Evolutionary conservation across 2,329 filamentous ascomycete genomes (phyloP).

Genomic region (Monosporascus sp.): DNA sequence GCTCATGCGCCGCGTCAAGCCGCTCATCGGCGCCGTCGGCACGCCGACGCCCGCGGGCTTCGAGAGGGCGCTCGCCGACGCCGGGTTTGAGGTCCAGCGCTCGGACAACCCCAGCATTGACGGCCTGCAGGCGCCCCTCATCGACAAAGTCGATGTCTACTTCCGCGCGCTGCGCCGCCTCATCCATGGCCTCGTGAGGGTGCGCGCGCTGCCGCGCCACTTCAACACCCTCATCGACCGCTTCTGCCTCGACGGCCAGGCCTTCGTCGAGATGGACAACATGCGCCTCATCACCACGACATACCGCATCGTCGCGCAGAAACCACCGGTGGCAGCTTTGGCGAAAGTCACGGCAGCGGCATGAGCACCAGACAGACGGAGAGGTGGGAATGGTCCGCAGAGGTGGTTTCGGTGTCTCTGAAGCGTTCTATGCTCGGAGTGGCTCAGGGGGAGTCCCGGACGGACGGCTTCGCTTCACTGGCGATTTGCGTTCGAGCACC

Average conservation of each 20-base stretch:
- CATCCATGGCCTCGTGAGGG: slow-evolving; percentile 42
- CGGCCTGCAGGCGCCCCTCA: slow-evolving; percentile 45
- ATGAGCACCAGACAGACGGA: background rate
- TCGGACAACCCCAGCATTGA: slow-evolving; percentile 49
- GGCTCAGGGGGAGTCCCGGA: too few species aligned
- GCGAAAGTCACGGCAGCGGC: background rate
- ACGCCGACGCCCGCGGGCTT: slow-evolving; percentile 45
- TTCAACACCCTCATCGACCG: slow-evolving; percentile 50
- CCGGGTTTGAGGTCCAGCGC: slow-evolving; percentile 41
- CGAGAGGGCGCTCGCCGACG: slow-evolving; percentile 38
- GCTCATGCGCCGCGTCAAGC: slow-evolving; percentile 51
- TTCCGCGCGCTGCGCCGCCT: slow-evolving; percentile 45
- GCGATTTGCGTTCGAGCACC: too few species aligned
- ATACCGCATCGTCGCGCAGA: slow-evolving; percentile 47
- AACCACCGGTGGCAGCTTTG: slow-evolving; percentile 23
- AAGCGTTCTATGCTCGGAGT: too few species aligned
- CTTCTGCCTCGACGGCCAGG: slow-evolving; percentile 47
- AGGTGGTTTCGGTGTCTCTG: too few species aligned
- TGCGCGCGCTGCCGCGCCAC: slow-evolving; percentile 42
- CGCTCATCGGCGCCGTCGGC: slow-evolving; percentile 49
- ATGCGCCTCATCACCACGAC: slow-evolving; percentile 48
- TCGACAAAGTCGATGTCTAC: slow-evolving; percentile 49
- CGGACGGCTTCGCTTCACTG: too few species aligned
- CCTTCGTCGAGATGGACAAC: slow-evolving; percentile 51
- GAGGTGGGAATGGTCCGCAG: background rate